Base-by-base conservation (phyloP, 2,329 filamentous ascomycete genomes). In the Oidium heveae region DNA sequence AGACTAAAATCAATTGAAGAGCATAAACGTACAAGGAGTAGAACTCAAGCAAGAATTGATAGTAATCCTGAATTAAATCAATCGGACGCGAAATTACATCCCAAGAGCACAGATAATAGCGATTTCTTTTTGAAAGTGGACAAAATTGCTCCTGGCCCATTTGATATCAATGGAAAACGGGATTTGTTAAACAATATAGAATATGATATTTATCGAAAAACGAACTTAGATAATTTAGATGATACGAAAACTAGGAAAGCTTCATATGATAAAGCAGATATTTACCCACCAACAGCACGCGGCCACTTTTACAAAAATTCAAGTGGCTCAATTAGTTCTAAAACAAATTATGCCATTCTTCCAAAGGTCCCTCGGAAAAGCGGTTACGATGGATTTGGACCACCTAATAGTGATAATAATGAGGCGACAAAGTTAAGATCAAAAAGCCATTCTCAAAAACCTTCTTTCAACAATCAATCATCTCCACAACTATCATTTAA, bases 81-180 rank as follows among this genome's bases (percentile, higher is more conserved):
- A 64, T 10, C 61, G 56, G 72, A 71, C 61, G 71, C 71, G 22
- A 12, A 12, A 7, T 7, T 32, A 33, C n/a, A 16, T 32, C 74
- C 76, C 28, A 65, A 64, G 36, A 63, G 62, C 1, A 66, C 66
- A 59, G 68, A 63, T 18, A 67, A 66, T 56, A 68, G 65, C 52
- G 70, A 66, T 54, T 61, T 85, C 32, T 62, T 82, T 60, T 72
- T 76, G 58, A 74, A 77, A 53, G 76, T 84, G 72, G 75, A 84
- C 59, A 73, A 69, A 9, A 80, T 84, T 61, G 72, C 76, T 1
- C 77, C 80, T 1, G 80, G 79, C 0, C 80, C 81, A 0, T 84
- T 85, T 60, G 76, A 79, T 58, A 65, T 72, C 34, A 67, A 63
- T 58, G 66, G 68, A 59, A 68, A 66, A 59, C 36, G 56, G 59